Evolutionary conservation across 306 rosid genomes (phyloP).

Genomic region (Prunus kanzakura): DNA sequence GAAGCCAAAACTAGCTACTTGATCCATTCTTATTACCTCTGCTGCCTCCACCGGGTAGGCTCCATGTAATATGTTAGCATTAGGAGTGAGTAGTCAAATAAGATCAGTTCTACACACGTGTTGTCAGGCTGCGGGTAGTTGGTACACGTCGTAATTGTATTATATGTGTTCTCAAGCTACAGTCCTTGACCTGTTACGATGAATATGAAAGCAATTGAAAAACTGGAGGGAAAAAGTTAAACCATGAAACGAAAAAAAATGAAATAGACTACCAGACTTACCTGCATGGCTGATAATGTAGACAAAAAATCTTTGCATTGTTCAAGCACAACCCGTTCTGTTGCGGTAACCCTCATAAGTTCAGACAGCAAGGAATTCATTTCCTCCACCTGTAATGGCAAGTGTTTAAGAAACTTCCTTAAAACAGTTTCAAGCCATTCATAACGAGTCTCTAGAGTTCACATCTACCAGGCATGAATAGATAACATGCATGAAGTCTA

Average conservation of each 20-base stretch:
- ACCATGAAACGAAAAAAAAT: not conserved
- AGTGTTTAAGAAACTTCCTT: constrained; percentile 22
- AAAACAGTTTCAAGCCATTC: not conserved
- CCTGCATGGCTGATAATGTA: constrained; percentile 75
- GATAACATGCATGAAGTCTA: not conserved
- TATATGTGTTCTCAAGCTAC: constrained; percentile 80
- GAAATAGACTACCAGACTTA: constrained; percentile 20
- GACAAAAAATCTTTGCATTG: constrained; percentile 82
- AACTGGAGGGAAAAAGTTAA: constrained; percentile 1
- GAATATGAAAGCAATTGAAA: constrained; percentile 17
- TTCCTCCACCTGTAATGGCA: constrained; percentile 68
- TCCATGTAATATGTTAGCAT: constrained; percentile 73
- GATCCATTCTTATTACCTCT: constrained; percentile 60
- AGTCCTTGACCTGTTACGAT: constrained; percentile 64
- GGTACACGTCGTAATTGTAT: constrained; percentile 65
- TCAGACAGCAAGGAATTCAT: constrained; percentile 74
- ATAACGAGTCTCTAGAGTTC: not conserved
- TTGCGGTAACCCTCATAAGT: constrained; percentile 71
- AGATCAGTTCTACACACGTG: constrained; percentile 83
- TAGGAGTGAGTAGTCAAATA: constrained; percentile 65
- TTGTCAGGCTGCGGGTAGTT: constrained; percentile 59
- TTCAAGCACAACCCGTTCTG: constrained; percentile 69
- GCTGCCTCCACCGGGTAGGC: constrained; percentile 63
- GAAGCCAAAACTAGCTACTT: constrained; percentile 64
- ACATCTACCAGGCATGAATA: not conserved